phyloP scores from a whole-genome alignment of 106 monocot species.

The Acanthochlamys bracteata region DNA sequence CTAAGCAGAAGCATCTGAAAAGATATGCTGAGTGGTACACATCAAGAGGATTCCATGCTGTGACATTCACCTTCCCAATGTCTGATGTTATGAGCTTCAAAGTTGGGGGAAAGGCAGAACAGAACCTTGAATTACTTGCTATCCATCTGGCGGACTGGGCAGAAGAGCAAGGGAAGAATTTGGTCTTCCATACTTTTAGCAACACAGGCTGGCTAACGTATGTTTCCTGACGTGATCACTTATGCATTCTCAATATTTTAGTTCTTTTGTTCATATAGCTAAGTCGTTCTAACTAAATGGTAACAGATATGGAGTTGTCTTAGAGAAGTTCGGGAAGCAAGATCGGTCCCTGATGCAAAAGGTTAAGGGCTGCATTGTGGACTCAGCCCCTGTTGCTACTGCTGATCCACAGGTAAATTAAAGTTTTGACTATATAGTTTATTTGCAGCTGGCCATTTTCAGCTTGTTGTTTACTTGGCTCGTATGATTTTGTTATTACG shows the following conservation, averaged over 20 bases:
- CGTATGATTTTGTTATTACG: neutral
- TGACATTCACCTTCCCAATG: slow-evolving; percentile 93
- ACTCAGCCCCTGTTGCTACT: slow-evolving; percentile 88
- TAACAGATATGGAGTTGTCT: slow-evolving; percentile 82
- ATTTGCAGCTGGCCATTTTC: neutral
- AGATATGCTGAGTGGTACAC: slow-evolving; percentile 97
- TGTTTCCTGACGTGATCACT: neutral
- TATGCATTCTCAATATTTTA: neutral
- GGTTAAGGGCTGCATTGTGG: slow-evolving; percentile 86
- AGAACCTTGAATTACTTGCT: slow-evolving; percentile 57
- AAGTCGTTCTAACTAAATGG: neutral
- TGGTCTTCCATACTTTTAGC: slow-evolving; percentile 97
- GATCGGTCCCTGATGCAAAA: slow-evolving; percentile 61
- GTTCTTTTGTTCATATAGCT: neutral
- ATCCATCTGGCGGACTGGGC: slow-evolving; percentile 65
- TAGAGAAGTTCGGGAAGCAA: slow-evolving; percentile 78
- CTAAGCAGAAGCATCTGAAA: slow-evolving; percentile 81
- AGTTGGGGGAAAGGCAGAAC: slow-evolving; percentile 58
- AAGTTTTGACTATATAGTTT: neutral
- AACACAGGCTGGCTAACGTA: slow-evolving; percentile 94
- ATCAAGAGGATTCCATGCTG: slow-evolving; percentile 76
- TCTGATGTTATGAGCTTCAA: slow-evolving; percentile 68
- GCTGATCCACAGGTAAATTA: slow-evolving; percentile 82
- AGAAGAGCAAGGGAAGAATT: slow-evolving; percentile 67
- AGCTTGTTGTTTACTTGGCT: neutral